These are phyloP conservation scores for Metschnikowia hibisci DNA, from an alignment of 805 yeast species.

Conservation along the genomic window DNA sequence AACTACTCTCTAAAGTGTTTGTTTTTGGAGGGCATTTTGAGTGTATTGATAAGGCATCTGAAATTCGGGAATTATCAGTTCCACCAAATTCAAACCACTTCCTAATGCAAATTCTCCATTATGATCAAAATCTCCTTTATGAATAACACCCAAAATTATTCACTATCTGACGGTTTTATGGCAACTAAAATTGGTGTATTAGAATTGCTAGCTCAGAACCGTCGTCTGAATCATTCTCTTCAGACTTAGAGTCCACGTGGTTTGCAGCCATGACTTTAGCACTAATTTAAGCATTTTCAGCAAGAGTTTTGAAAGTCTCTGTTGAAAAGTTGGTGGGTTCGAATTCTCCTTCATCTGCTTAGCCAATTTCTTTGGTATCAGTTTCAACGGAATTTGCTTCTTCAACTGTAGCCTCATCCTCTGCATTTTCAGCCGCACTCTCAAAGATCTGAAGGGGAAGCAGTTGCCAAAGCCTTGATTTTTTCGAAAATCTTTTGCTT, in stretches of 20 bases:
- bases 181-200: too few species aligned
- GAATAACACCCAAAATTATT: too few species aligned
- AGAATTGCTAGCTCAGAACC: slow-evolving; percentile 50
- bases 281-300: slow-evolving; percentile 1
- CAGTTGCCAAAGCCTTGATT: not conserved
- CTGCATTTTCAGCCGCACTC: not conserved
- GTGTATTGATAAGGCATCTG: too few species aligned
- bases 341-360: not conserved
- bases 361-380: not conserved
- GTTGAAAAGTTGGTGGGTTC: not conserved
- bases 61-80: too few species aligned
- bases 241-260: slow-evolving; percentile 2
- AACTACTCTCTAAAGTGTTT: too few species aligned
- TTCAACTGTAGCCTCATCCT: slow-evolving; percentile 6
- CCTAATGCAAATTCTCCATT: too few species aligned
- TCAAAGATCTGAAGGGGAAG: not conserved
- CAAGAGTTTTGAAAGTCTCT: slow-evolving; percentile 4
- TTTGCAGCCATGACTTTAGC: slow-evolving; percentile 4
- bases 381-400: slow-evolving; percentile 8
- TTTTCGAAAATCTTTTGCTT: not conserved
- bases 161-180: too few species aligned
- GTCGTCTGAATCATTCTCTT: slow-evolving; percentile 19
- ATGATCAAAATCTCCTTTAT: too few species aligned
- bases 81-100: too few species aligned
- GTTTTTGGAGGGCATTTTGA: too few species aligned